A percentile compares a stretch with the other conserved stretches of the same genome.
phyloP scores from a whole-genome alignment of 257 asterid genomes.

The Ocimum tenuiflorum region DNA sequence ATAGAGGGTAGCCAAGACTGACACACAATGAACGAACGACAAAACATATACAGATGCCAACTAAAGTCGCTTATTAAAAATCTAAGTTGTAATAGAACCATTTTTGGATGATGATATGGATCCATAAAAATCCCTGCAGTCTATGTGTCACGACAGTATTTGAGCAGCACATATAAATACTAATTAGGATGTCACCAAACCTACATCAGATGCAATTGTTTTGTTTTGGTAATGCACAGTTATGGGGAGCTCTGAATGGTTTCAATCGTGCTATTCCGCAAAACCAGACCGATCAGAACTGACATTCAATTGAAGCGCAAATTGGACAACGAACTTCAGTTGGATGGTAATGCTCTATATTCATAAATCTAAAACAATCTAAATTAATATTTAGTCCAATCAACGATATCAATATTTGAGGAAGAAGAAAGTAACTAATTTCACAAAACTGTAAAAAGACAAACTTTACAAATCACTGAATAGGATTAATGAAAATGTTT shows the following conservation, averaged over 20 bases:
- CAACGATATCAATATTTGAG: neutral
- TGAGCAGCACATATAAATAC: neutral
- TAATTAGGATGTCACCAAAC: neutral
- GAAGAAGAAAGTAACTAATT: neutral
- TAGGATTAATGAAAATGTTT: neutral
- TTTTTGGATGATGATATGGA: slow-evolving; percentile 8
- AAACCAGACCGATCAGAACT: neutral
- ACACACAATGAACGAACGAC: neutral
- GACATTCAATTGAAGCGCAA: neutral
- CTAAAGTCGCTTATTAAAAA: neutral
- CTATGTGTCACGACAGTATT: neutral
- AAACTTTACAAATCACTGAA: neutral
- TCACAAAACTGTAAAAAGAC: neutral
- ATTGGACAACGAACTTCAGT: neutral
- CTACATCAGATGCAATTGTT: neutral
- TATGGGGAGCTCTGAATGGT: neutral
- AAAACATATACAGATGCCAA: neutral
- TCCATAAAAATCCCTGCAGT: neutral
- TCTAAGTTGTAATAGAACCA: neutral
- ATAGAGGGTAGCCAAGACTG: neutral
- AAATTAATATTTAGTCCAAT: neutral
- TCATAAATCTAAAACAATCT: neutral
- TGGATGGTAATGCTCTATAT: neutral
- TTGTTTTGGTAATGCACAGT: neutral
- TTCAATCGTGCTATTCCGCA: neutral